Evolutionary conservation across 352 stramenopile genomes (phyloP).

Genomic region (Phytopythium oedochilum): DNA sequence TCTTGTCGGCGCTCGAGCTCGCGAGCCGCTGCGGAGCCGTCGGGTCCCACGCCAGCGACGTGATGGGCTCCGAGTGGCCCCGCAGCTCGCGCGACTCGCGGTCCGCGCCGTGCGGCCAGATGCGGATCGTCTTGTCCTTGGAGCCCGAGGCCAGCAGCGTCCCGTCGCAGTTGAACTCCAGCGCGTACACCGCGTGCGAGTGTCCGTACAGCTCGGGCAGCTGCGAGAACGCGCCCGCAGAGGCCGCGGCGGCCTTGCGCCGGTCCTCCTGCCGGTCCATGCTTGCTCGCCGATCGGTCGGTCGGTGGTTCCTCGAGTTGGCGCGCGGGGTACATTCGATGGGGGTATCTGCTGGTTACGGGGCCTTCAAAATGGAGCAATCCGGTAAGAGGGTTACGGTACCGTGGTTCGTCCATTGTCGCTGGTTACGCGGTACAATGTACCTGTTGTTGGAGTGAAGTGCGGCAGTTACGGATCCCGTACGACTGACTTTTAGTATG

Average conservation of each 20-base stretch:
- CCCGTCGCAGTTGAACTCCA: slow-evolving; percentile 74
- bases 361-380: too few relatives aligned
- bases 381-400: too few relatives aligned
- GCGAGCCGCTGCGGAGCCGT: slow-evolving; percentile 53
- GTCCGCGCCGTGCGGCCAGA: slow-evolving; percentile 61
- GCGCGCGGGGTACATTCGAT: too few relatives aligned
- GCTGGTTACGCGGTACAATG: too few relatives aligned
- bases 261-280: neutral
- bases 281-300: neutral
- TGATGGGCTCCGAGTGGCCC: slow-evolving; percentile 69
- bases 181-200: slow-evolving; percentile 72
- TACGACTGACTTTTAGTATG: too few relatives aligned
- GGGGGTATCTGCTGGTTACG: neutral
- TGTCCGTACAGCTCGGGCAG: slow-evolving; percentile 78
- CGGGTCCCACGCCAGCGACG: slow-evolving; percentile 74
- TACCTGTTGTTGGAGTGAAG: too few relatives aligned
- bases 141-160: slow-evolving; percentile 74
- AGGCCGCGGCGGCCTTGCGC: slow-evolving; percentile 8
- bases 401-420: too few relatives aligned
- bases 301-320: too few relatives aligned
- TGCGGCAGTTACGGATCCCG: too few relatives aligned
- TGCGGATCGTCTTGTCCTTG: slow-evolving; percentile 73
- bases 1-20: slow-evolving; percentile 76
- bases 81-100: slow-evolving; percentile 54
- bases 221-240: slow-evolving; percentile 31